Conservation (phyloP, 495 filamentous ascomycete genomes). For the Lasiosphaeris hirsuta region DNA sequence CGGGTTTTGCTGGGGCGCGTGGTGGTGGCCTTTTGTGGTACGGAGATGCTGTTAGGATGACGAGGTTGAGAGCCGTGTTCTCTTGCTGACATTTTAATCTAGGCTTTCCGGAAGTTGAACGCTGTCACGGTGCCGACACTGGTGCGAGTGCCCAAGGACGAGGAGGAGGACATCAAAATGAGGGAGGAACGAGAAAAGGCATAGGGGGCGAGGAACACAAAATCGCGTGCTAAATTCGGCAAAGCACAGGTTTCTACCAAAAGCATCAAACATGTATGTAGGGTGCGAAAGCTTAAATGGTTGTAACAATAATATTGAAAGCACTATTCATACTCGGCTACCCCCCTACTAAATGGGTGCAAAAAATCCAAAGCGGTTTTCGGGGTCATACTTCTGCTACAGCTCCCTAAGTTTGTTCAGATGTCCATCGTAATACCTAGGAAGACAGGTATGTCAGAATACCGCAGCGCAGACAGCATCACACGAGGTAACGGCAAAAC, state of each 20-base stretch:
- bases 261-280: too few species aligned
- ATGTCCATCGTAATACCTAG: slow-evolving; percentile 48
- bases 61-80: slow-evolving; percentile 23
- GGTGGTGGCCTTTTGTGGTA: slow-evolving; percentile 37
- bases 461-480: background rate
- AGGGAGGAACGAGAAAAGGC: slow-evolving; percentile 17
- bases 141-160: slow-evolving; percentile 55
- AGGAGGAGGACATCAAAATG: slow-evolving; percentile 48
- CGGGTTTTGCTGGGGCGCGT: slow-evolving; percentile 32
- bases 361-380: slow-evolving; percentile 49
- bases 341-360: slow-evolving; percentile 45
- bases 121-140: slow-evolving; percentile 52
- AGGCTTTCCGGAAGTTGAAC: slow-evolving; percentile 57
- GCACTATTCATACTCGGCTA: too few species aligned
- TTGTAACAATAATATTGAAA: too few species aligned
- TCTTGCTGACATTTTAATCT: slow-evolving; percentile 24
- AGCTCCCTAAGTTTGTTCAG: slow-evolving; percentile 39
- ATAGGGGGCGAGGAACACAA: too few species aligned
- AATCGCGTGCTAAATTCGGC: too few species aligned
- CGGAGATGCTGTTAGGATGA: slow-evolving; percentile 27
- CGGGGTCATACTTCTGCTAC: slow-evolving; percentile 56
- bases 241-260: too few species aligned
- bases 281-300: too few species aligned
- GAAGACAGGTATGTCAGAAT: slow-evolving; percentile 26
- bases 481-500: slow-evolving; percentile 6